phyloP scores from a whole-genome alignment of 2,329 filamentous ascomycete species.

The Fusarium veterinarium region DNA sequence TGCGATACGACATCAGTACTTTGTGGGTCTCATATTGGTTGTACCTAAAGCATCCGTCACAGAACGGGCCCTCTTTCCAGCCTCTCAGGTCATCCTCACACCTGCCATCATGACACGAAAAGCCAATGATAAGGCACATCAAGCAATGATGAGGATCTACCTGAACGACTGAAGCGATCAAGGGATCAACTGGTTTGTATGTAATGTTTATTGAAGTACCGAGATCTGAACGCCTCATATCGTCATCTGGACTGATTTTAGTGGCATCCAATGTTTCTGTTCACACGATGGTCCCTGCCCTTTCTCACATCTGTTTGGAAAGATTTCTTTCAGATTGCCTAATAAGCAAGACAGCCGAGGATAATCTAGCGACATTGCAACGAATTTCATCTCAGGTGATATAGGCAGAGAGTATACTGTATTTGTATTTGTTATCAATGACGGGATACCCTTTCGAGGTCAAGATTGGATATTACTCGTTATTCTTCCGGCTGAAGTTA shows the following conservation, averaged over 20 bases:
- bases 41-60: slow-evolving; percentile 22
- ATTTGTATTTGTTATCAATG: neutral
- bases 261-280: neutral
- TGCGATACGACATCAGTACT: slow-evolving; percentile 1
- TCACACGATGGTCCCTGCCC: slow-evolving; percentile 17
- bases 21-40: slow-evolving; percentile 1
- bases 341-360: slow-evolving; percentile 14
- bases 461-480: neutral
- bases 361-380: slow-evolving; percentile 20
- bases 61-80: slow-evolving; percentile 10
- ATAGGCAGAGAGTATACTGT: neutral
- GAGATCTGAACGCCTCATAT: neutral
- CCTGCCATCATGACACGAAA: slow-evolving; percentile 18
- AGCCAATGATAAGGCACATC: neutral
- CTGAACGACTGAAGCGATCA: neutral
- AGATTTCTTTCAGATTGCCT: slow-evolving; percentile 3
- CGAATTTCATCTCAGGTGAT: neutral
- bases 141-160: neutral
- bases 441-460: slow-evolving; percentile 7
- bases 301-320: slow-evolving; percentile 10
- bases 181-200: neutral
- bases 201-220: neutral
- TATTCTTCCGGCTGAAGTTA: neutral
- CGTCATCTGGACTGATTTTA: slow-evolving; percentile 4
- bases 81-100: slow-evolving; percentile 13